Percentiles rank a stretch among this genome's conserved stretches.
Conservation (phyloP, 2,329 filamentous ascomycete species). For the Corynespora cassiicola region DNA sequence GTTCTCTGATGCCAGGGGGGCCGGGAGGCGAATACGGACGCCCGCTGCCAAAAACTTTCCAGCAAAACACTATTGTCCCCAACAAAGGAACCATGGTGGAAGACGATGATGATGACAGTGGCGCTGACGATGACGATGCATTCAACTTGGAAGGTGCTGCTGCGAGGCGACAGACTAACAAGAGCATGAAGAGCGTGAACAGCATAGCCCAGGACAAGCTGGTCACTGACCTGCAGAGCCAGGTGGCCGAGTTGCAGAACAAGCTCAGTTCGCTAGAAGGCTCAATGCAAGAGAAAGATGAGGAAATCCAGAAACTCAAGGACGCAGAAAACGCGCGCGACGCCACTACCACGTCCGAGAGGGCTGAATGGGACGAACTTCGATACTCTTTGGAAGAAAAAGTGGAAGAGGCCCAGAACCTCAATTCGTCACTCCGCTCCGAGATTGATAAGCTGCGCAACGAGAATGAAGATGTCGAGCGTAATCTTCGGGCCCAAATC, state of each 20-base stretch:
- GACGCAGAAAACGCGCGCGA: slow-evolving; percentile 64
- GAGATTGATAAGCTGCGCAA: slow-evolving; percentile 77
- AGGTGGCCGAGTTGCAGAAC: slow-evolving; percentile 75
- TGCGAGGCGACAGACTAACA: slow-evolving; percentile 53
- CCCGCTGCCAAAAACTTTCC: slow-evolving; percentile 86
- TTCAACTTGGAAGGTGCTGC: slow-evolving; percentile 64
- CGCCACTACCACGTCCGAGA: slow-evolving; percentile 64
- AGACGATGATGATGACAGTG: slow-evolving; percentile 74
- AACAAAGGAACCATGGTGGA: slow-evolving; percentile 99
- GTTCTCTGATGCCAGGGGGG: slow-evolving; percentile 29
- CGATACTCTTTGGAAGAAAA: slow-evolving; percentile 74
- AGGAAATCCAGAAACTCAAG: slow-evolving; percentile 67
- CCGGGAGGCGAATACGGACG: slow-evolving; percentile 69
- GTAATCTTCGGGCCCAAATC: slow-evolving; percentile 69
- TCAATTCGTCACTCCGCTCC: slow-evolving; percentile 80
- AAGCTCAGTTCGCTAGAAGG: slow-evolving; percentile 77
- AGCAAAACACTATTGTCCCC: slow-evolving; percentile 94
- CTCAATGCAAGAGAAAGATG: slow-evolving; percentile 72
- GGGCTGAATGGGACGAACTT: slow-evolving; percentile 73
- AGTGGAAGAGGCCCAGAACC: slow-evolving; percentile 73
- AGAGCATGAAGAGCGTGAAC: slow-evolving; percentile 44
- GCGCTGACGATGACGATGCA: slow-evolving; percentile 63
- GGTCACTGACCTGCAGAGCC: slow-evolving; percentile 79
- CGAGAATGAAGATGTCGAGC: slow-evolving; percentile 70
- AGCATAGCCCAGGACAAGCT: slow-evolving; percentile 43